Evolutionary conservation across 192 early-diverging fungal species (phyloP), one percentile per base, ranked within the genome.

Genomic region (Podila minutissima): DNA sequence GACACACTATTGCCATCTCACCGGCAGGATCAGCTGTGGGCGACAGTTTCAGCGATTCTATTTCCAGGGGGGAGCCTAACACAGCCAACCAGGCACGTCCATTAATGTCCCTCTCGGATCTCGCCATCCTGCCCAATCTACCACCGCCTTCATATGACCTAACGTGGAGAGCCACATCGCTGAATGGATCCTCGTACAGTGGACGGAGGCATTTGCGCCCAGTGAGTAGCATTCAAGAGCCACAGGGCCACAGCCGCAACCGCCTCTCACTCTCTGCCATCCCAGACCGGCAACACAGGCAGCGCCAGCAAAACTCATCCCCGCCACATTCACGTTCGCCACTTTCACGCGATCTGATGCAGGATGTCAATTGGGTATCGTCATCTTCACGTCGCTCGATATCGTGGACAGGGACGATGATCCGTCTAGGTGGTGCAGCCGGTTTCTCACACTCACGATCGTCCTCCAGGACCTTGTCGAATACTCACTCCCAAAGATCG

Each of bases 91-190:
- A 55, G 17, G 53, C 53, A 10, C 20, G 53, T n/a, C 53, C 53
- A 24, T 17, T 55, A n/a, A 24, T 55, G 20, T 55, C 53, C 4
- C 53, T 55, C 12, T 24, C 53, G n/a, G 53, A 55, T 55, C 53
- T 55, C 53, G 11, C 53, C 9, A 62, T 28, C 4, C 71, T 58
- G 19, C 53, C 58, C 28, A 55, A 63, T 22, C 64, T 12, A 38
- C 26, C 53, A 12, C 76, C 76, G 8, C 76, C 76, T 59, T 68
- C 66, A 2, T 79, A 79, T 26, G 66, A 79, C 46, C 69, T 70
- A 7, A 29, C 31, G 7, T 79, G 76, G 69, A 72, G 76, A 51
- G 24, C 49, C 26, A 46, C 61, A 7, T 59, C 29, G 35, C 58
- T 62, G 11, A 41, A 53, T 4, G 28, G 57, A 4, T 37, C 55